phyloP scores from a whole-genome alignment of 306 rosid genomes.

The Lagenaria siceraria region DNA sequence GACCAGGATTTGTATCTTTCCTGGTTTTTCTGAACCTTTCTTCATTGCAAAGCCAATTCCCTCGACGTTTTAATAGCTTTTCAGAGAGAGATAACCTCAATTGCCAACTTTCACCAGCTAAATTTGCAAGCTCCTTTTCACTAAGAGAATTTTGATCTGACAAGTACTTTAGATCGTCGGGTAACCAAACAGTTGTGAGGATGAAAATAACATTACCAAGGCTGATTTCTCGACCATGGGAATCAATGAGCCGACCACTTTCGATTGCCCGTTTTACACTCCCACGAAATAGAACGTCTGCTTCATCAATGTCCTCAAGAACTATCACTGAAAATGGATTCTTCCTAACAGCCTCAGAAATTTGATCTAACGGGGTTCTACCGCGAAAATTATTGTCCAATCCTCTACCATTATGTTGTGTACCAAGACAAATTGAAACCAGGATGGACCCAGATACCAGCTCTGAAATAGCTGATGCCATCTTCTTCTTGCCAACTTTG shows the following conservation, averaged over 20 bases:
- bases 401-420: conserved; percentile 42
- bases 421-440: conserved; percentile 42
- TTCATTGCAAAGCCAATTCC: conserved; percentile 54
- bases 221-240: conserved; percentile 86
- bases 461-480: conserved; percentile 84
- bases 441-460: conserved; percentile 55
- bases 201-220: conserved; percentile 70
- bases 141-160: conserved; percentile 19
- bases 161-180: conserved; percentile 40
- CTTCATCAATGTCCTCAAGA: conserved; percentile 81
- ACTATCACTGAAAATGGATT: conserved; percentile 73
- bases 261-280: conserved; percentile 77
- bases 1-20: conserved; percentile 30
- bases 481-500: conserved; percentile 81
- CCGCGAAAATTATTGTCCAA: conserved; percentile 54
- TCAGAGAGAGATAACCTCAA: conserved; percentile 46
- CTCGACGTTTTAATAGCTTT: conserved; percentile 52
- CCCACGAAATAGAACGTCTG: conserved; percentile 43
- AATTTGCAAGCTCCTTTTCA: conserved; percentile 44
- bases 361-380: conserved; percentile 69
- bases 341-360: conserved; percentile 67
- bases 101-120: conserved; percentile 58
- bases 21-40: conserved; percentile 53
- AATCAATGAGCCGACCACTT: conserved; percentile 68
- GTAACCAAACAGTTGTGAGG: conserved; percentile 76